These are phyloP conservation scores for Xylaria multiplex DNA, from an alignment of 2,329 filamentous ascomycete species.

Conservation along the genomic window DNA sequence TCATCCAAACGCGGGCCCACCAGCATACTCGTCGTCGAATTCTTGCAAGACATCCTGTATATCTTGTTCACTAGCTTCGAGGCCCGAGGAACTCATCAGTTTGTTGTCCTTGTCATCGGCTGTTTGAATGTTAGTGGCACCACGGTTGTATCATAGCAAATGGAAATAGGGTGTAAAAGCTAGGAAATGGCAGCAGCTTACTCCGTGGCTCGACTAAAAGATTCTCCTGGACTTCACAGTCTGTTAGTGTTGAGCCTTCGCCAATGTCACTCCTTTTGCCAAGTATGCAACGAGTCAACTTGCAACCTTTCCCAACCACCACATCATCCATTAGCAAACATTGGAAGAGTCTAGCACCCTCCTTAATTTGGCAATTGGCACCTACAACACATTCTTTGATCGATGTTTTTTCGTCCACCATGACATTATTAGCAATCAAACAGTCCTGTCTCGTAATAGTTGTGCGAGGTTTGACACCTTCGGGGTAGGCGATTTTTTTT, in stretches of 20 bases:
- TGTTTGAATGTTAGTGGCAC: conserved; percentile 50
- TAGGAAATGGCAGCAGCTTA: conserved; percentile 55
- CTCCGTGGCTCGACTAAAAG: conserved; percentile 82
- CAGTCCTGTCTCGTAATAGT: conserved; percentile 86
- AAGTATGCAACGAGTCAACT: conserved; percentile 86
- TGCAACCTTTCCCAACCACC: conserved; percentile 83
- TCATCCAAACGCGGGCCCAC: conserved; percentile 23
- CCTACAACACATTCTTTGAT: conserved; percentile 94
- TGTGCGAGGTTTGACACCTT: conserved; percentile 80
- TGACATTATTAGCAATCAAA: conserved; percentile 88
- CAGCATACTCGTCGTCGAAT: conserved; percentile 43
- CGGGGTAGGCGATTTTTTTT: conserved; percentile 85
- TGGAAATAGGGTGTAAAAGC: not conserved
- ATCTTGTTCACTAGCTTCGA: conserved; percentile 72
- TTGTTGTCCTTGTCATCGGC: conserved; percentile 75
- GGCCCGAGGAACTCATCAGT: conserved; percentile 73
- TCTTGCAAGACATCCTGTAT: conserved; percentile 59
- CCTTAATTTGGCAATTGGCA: conserved; percentile 84
- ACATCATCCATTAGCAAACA: conserved; percentile 95
- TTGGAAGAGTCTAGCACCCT: conserved; percentile 85
- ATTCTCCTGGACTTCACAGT: conserved; percentile 94
- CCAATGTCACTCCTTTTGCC: conserved; percentile 84
- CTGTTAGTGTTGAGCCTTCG: conserved; percentile 80
- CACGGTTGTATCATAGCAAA: conserved; percentile 22
- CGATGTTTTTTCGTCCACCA: conserved; percentile 86